Percentiles rank a stretch among this genome's conserved stretches.
Conservation (phyloP, 306 rosid genomes). For the Fragaria nilgerrensis region DNA sequence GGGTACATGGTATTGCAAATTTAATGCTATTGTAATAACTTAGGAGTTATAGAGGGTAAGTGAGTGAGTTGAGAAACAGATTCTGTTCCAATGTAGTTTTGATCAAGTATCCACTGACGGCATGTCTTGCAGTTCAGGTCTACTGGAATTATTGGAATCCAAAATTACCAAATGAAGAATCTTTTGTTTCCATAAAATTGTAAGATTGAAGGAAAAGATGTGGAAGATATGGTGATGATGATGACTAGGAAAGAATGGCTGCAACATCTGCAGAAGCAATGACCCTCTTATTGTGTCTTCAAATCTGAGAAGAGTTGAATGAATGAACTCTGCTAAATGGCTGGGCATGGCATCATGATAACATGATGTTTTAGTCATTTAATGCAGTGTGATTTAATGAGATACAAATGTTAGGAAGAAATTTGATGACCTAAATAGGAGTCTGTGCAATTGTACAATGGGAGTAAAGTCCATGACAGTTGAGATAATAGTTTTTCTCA, state of each 20-base stretch:
- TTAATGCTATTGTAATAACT: neutral
- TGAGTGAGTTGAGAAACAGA: neutral
- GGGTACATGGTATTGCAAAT: neutral
- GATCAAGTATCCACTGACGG: neutral
- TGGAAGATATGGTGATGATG: neutral
- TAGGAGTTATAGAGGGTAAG: neutral
- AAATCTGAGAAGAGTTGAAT: neutral
- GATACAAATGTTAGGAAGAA: neutral
- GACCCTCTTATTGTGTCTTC: too few relatives aligned
- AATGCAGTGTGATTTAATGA: neutral
- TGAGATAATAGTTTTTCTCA: neutral
- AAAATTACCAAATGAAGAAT: neutral
- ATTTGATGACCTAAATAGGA: neutral
- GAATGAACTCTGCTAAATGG: neutral
- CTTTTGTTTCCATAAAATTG: neutral
- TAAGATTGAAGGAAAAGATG: neutral
- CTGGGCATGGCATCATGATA: neutral
- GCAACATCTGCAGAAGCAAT: too few relatives aligned
- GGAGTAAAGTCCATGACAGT: neutral
- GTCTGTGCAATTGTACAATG: neutral
- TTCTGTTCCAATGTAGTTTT: neutral
- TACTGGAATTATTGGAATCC: neutral
- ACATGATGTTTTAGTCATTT: neutral
- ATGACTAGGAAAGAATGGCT: neutral
- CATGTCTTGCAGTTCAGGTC: neutral